Evolutionary conservation across 768 basidiomycete genomes (phyloP).

Genomic region (Lactifluus rugatus): DNA sequence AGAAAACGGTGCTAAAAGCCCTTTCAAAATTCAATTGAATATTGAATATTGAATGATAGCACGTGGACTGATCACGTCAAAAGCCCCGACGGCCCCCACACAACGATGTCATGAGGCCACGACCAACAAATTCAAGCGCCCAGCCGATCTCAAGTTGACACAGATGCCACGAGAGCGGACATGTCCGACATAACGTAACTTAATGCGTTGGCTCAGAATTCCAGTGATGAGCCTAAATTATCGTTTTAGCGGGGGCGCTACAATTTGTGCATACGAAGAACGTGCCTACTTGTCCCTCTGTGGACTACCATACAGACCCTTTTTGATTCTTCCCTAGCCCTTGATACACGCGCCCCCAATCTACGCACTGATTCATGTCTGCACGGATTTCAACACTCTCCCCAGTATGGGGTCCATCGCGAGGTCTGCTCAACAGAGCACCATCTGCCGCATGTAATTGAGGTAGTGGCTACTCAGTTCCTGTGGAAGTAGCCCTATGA

Average conservation of each 20-base stretch:
- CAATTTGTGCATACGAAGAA: not conserved
- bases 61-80: too few species aligned
- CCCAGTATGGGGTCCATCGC: constrained; percentile 23
- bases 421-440: constrained; percentile 29
- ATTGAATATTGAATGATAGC: too few species aligned
- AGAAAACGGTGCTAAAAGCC: too few species aligned
- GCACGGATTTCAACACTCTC: too few species aligned
- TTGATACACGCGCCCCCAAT: constrained; percentile 5
- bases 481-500: constrained; percentile 6
- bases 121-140: not conserved
- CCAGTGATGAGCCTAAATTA: too few species aligned
- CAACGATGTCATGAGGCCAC: not conserved
- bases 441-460: constrained; percentile 33
- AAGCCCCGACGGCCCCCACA: too few species aligned
- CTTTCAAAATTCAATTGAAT: too few species aligned
- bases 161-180: not conserved
- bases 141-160: not conserved
- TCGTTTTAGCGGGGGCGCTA: not conserved
- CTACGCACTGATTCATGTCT: constrained; percentile 1
- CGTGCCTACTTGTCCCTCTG: not conserved
- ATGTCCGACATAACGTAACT: not conserved
- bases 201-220: not conserved
- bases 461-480: constrained; percentile 27
- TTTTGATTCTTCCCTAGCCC: constrained; percentile 4
- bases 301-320: not conserved